phyloP scores from a whole-genome alignment of 1,284 basidiomycete species.

The Leccinum fuscescens region DNA sequence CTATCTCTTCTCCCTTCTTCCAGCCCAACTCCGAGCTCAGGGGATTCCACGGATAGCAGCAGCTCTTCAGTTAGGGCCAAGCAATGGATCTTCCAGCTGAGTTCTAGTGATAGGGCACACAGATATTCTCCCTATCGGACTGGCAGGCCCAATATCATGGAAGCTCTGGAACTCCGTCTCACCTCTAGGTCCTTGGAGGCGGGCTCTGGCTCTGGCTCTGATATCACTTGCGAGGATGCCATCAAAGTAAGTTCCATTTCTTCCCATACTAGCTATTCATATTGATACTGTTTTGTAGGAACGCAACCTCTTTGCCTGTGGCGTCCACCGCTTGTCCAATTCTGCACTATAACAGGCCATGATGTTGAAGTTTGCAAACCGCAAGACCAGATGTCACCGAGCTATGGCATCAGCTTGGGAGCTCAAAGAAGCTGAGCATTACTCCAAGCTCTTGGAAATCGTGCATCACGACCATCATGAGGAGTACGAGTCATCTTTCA shows the following conservation, averaged over 20 bases:
- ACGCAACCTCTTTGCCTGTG: not conserved
- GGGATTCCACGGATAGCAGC: not conserved
- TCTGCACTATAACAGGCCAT: not conserved
- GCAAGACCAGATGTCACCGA: not conserved
- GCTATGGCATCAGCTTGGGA: not conserved
- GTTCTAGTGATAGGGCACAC: not conserved
- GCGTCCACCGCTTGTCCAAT: not conserved
- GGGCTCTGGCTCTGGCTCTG: not conserved
- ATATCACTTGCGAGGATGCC: not conserved
- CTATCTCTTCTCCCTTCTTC: not conserved
- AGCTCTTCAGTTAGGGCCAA: not conserved
- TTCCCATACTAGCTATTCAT: not conserved
- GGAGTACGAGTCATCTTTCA: too few relatives aligned
- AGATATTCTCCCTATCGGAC: not conserved
- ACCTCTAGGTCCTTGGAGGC: not conserved
- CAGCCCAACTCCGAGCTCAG: not conserved
- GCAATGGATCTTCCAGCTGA: not conserved
- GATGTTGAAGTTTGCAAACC: not conserved
- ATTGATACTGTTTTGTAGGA: not conserved
- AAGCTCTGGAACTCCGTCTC: not conserved
- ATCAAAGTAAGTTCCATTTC: not conserved
- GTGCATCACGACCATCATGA: not conserved
- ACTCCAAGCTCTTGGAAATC: not conserved
- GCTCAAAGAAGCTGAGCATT: not conserved
- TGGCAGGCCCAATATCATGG: not conserved